A percentile compares a stretch with the other conserved stretches of the same genome.
These are phyloP conservation scores for Austroboletus novae-zelandiae DNA, from an alignment of 1,284 basidiomycete species.

Conservation along the genomic window DNA sequence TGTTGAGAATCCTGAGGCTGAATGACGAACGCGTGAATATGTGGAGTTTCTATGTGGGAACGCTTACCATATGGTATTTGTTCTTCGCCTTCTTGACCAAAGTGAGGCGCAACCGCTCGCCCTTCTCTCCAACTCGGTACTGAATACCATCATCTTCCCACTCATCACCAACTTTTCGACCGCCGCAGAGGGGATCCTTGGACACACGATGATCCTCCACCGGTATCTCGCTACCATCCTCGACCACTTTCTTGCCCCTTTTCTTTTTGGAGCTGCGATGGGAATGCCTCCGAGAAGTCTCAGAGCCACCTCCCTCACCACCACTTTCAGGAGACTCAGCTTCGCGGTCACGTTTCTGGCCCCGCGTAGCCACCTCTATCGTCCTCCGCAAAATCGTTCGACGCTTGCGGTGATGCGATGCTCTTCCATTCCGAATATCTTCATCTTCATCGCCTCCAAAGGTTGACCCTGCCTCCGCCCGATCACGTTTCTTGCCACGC, in stretches of 20 bases:
- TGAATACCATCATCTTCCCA: slow-evolving; percentile 67
- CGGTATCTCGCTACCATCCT: slow-evolving; percentile 36
- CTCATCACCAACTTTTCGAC: slow-evolving; percentile 64
- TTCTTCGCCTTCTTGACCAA: slow-evolving; percentile 66
- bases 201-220: slow-evolving; percentile 46
- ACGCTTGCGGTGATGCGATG: slow-evolving; percentile 43
- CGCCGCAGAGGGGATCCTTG: slow-evolving; percentile 48
- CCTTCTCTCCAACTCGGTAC: slow-evolving; percentile 70
- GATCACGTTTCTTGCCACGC: slow-evolving; percentile 76
- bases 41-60: not conserved
- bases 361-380: slow-evolving; percentile 44
- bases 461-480: slow-evolving; percentile 66
- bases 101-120: slow-evolving; percentile 64
- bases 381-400: slow-evolving; percentile 48
- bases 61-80: slow-evolving; percentile 68
- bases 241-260: slow-evolving; percentile 28
- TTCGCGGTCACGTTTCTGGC: slow-evolving; percentile 65
- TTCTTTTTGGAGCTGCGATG: slow-evolving; percentile 35
- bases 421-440: slow-evolving; percentile 36
- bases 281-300: slow-evolving; percentile 23
- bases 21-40: not conserved
- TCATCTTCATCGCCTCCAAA: slow-evolving; percentile 65
- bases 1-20: slow-evolving; percentile 77
- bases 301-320: slow-evolving; percentile 16
- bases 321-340: slow-evolving; percentile 49